Evolutionary conservation across 1,284 basidiomycete species (phyloP).

Genomic region (Paramarasmius palmivorus): DNA sequence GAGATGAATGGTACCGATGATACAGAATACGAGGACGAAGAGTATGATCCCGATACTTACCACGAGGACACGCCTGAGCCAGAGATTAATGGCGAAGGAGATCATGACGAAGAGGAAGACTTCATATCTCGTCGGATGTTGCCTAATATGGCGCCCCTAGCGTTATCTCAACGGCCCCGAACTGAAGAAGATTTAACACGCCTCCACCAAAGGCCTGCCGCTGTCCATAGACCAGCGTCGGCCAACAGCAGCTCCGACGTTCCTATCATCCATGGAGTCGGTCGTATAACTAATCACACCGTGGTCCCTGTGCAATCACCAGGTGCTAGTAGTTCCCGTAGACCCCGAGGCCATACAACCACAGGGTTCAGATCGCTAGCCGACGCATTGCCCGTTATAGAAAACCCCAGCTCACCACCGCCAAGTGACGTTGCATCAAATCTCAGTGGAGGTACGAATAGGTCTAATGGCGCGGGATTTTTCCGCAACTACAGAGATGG

Average conservation of each 20-base stretch:
- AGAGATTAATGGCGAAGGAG: slow-evolving; percentile 44
- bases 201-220: slow-evolving; percentile 28
- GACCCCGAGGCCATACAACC: slow-evolving; percentile 27
- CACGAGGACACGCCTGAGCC: slow-evolving; percentile 50
- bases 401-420: slow-evolving; percentile 57
- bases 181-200: slow-evolving; percentile 3
- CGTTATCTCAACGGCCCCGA: neutral
- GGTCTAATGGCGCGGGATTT: slow-evolving; percentile 58
- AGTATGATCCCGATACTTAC: slow-evolving; percentile 51
- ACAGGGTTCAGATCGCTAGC: slow-evolving; percentile 36
- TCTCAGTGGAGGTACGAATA: slow-evolving; percentile 51
- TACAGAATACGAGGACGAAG: slow-evolving; percentile 73
- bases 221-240: slow-evolving; percentile 8
- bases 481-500: slow-evolving; percentile 60
- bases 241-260: neutral
- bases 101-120: slow-evolving; percentile 37
- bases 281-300: slow-evolving; percentile 31
- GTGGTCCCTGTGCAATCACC: slow-evolving; percentile 19
- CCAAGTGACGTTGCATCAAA: slow-evolving; percentile 59
- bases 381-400: slow-evolving; percentile 60
- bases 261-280: neutral
- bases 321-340: slow-evolving; percentile 30
- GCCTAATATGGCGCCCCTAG: slow-evolving; percentile 5
- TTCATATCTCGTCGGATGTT: slow-evolving; percentile 26
- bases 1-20: slow-evolving; percentile 71